These are phyloP conservation scores for Lichtheimia ornata DNA, from an alignment of 371 early-diverging fungal species.

Conservation along the genomic window DNA sequence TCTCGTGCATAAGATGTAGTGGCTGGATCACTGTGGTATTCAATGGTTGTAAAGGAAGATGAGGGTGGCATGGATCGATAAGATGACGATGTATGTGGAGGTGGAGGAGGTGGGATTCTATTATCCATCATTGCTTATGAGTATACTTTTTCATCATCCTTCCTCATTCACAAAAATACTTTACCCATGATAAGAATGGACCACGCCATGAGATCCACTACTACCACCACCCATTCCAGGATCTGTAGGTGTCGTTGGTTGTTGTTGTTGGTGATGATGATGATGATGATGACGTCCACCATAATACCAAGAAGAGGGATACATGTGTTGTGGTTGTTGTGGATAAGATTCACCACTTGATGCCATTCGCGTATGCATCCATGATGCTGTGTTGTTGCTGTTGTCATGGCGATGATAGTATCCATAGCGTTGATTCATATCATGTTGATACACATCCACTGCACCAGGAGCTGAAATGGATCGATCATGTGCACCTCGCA, in stretches of 20 bases:
- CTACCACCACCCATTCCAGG: background rate
- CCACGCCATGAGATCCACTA: background rate
- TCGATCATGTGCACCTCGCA: slow-evolving; percentile 12
- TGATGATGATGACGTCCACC: slow-evolving; percentile 5
- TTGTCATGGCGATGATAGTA: slow-evolving; percentile 11
- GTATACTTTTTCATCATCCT: background rate
- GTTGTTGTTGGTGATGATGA: background rate
- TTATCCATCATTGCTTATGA: background rate
- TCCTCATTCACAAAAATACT: background rate
- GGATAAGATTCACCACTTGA: slow-evolving; percentile 10
- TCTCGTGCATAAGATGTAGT: slow-evolving; percentile 1
- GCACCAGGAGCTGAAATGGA: slow-evolving; percentile 16
- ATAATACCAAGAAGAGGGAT: slow-evolving; percentile 10
- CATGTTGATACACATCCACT: slow-evolving; percentile 11
- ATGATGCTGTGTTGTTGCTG: background rate
- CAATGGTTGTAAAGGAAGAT: background rate
- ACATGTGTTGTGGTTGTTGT: slow-evolving; percentile 1
- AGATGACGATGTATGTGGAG: background rate
- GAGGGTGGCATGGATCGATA: background rate
- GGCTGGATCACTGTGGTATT: slow-evolving; percentile 1
- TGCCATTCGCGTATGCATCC: slow-evolving; percentile 9
- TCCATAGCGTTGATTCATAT: slow-evolving; percentile 7
- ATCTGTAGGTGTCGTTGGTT: background rate
- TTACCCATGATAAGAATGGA: slow-evolving; percentile 1
- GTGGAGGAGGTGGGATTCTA: background rate